phyloP scores from a whole-genome alignment of 2,329 filamentous ascomycete genomes.

The Didymella sp. region DNA sequence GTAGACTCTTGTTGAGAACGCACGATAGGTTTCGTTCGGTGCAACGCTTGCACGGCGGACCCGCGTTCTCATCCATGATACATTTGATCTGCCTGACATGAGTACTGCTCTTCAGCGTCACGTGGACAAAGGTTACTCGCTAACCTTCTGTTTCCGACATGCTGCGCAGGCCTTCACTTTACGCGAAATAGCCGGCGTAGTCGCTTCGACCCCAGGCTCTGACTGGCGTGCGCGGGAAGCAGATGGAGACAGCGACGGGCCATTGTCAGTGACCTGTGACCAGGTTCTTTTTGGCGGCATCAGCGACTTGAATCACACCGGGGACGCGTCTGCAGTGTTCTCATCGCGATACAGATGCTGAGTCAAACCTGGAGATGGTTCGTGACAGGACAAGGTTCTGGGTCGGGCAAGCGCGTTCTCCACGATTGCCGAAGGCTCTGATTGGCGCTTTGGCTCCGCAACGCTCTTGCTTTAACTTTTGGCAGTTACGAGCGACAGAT shows the following conservation, averaged over 20 bases:
- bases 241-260: conserved; percentile 19
- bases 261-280: conserved; percentile 31
- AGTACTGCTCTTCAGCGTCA: conserved; percentile 9
- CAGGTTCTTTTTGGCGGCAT: conserved; percentile 38
- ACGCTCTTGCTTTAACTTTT: neutral
- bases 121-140: neutral
- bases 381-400: conserved; percentile 9
- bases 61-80: conserved; percentile 57
- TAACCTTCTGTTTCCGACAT: conserved; percentile 60
- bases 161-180: conserved; percentile 58
- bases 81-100: conserved; percentile 54
- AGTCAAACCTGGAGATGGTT: conserved; percentile 15
- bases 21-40: conserved; percentile 59
- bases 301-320: conserved; percentile 1
- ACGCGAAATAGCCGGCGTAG: conserved; percentile 39
- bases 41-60: conserved; percentile 59
- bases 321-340: conserved; percentile 6
- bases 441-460: conserved; percentile 6
- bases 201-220: conserved; percentile 12
- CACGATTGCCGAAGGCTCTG: neutral
- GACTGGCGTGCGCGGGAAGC: conserved; percentile 20
- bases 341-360: conserved; percentile 12
- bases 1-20: conserved; percentile 60
- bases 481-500: neutral
- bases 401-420: conserved; percentile 3